Percentiles rank a stretch among this genome's conserved stretches.
Evolutionary conservation across 2,329 filamentous ascomycete species (phyloP).

Genomic region (Neofusicoccum sp.): DNA sequence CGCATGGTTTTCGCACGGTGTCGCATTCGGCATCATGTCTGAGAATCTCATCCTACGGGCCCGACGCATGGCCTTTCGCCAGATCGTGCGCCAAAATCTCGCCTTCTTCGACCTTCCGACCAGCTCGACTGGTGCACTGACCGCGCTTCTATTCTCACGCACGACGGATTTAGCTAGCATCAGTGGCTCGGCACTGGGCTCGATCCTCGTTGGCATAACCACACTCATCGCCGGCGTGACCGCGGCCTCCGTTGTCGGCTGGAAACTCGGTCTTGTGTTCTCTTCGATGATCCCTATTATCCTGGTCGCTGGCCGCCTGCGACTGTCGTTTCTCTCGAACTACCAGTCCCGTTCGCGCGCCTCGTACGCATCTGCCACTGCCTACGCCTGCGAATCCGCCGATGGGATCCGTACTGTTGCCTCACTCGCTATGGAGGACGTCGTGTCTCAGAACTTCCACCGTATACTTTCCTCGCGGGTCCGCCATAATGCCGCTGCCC

Average conservation of each 20-base stretch:
- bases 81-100: conserved; percentile 87
- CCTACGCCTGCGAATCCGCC: conserved; percentile 86
- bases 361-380: conserved; percentile 78
- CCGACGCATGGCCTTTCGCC: conserved; percentile 74
- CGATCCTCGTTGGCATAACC: conserved; percentile 74
- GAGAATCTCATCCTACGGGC: conserved; percentile 80
- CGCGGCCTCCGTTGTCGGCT: conserved; percentile 70
- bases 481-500: conserved; percentile 26
- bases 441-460: conserved; percentile 74
- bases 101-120: conserved; percentile 84
- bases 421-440: conserved; percentile 78
- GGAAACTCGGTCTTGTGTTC: conserved; percentile 83
- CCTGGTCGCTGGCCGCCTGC: conserved; percentile 76
- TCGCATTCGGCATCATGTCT: conserved; percentile 79
- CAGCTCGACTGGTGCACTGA: conserved; percentile 83
- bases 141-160: conserved; percentile 81
- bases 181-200: conserved; percentile 81
- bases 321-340: conserved; percentile 77
- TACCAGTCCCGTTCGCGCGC: conserved; percentile 76
- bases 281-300: conserved; percentile 74
- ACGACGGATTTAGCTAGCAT: conserved; percentile 84
- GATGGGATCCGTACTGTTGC: conserved; percentile 89
- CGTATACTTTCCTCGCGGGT: conserved; percentile 58
- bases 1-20: too few species aligned
- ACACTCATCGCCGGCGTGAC: conserved; percentile 73